Evolutionary conservation across 805 yeast species (phyloP).

Genomic region (Kuraishia ogatae): DNA sequence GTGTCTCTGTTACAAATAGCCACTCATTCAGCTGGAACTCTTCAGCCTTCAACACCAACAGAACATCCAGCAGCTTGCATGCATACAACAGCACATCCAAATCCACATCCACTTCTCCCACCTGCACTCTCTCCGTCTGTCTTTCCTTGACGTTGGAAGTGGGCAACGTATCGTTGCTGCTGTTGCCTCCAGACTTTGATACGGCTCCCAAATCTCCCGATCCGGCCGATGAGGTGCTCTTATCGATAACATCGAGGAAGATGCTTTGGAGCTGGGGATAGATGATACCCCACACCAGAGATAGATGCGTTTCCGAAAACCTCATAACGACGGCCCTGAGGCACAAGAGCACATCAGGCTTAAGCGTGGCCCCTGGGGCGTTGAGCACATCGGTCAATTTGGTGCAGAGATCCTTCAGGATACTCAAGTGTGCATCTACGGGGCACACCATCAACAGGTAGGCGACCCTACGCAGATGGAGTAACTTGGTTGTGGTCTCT

Average conservation of each 20-base stretch:
- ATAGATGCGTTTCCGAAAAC: constrained; percentile 55
- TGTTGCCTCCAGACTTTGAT: not conserved
- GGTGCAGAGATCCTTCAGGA: constrained; percentile 35
- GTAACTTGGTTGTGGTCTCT: constrained; percentile 16
- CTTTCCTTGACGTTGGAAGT: not conserved
- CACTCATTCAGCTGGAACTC: constrained; percentile 76
- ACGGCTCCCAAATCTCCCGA: constrained; percentile 5
- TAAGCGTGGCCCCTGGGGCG: constrained; percentile 23
- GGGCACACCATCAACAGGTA: constrained; percentile 58
- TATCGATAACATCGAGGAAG: constrained; percentile 29
- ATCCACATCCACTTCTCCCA: constrained; percentile 25
- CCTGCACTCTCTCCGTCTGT: not conserved
- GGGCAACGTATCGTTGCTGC: not conserved
- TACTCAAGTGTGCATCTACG: constrained; percentile 43
- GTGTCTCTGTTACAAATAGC: constrained; percentile 68
- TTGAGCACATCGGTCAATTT: constrained; percentile 21
- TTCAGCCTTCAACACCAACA: constrained; percentile 61
- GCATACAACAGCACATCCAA: constrained; percentile 41
- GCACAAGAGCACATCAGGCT: constrained; percentile 41
- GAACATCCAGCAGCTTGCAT: constrained; percentile 71
- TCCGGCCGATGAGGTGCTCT: constrained; percentile 8
- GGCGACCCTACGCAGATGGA: constrained; percentile 51
- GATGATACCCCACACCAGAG: constrained; percentile 62
- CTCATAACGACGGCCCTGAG: constrained; percentile 58
- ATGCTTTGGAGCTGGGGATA: constrained; percentile 50